These are phyloP conservation scores for Rutstroemia sp. DNA, from an alignment of 2,329 filamentous ascomycete species.

Conservation along the genomic window DNA sequence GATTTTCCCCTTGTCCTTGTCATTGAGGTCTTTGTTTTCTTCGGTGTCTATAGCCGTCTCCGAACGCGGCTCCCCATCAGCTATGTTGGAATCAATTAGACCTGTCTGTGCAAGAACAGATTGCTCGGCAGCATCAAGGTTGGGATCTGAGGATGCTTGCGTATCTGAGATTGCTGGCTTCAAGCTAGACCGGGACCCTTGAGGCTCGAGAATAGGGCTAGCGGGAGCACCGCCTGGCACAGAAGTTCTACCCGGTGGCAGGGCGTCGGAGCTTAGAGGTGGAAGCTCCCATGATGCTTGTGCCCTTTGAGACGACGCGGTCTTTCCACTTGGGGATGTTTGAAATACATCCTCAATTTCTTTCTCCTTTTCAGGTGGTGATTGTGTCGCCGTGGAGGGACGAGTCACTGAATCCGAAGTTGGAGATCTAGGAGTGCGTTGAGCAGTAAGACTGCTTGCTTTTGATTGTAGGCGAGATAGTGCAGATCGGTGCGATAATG, in stretches of 20 bases:
- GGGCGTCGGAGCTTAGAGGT: slow-evolving; percentile 31
- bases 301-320: slow-evolving; percentile 32
- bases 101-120: slow-evolving; percentile 62
- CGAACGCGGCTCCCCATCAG: slow-evolving; percentile 33
- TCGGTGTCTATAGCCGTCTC: slow-evolving; percentile 31
- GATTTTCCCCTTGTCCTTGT: slow-evolving; percentile 42
- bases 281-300: slow-evolving; percentile 39
- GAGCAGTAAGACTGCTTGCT: slow-evolving; percentile 29
- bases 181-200: slow-evolving; percentile 30
- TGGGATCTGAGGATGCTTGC: slow-evolving; percentile 28
- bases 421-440: slow-evolving; percentile 33
- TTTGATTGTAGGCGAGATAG: slow-evolving; percentile 31
- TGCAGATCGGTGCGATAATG: slow-evolving; percentile 26
- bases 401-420: slow-evolving; percentile 27
- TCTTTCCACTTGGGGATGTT: slow-evolving; percentile 39
- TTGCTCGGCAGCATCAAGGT: slow-evolving; percentile 55
- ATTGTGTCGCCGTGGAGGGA: slow-evolving; percentile 25
- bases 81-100: slow-evolving; percentile 44
- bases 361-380: slow-evolving; percentile 31
- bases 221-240: slow-evolving; percentile 35
- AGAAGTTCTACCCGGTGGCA: slow-evolving; percentile 34
- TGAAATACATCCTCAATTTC: slow-evolving; percentile 40
- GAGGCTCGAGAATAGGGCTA: slow-evolving; percentile 20
- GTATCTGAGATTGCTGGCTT: slow-evolving; percentile 26
- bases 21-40: slow-evolving; percentile 25